These are phyloP conservation scores for Magnusiomyces sp. DNA, from an alignment of 1,139 yeast genomes.

Conservation along the genomic window DNA sequence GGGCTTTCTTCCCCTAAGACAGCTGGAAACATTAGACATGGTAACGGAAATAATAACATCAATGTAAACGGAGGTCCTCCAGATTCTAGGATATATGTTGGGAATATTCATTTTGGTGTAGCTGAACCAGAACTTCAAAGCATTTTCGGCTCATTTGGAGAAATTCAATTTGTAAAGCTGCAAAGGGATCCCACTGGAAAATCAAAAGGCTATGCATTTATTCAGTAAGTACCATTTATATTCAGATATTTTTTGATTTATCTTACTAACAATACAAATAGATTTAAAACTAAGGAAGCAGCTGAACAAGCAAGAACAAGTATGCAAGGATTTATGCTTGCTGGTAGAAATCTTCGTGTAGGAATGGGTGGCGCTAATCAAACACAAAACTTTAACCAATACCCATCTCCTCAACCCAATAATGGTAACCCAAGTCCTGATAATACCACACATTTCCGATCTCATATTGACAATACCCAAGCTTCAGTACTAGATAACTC, in stretches of 20 bases:
- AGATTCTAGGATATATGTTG: conserved; percentile 26
- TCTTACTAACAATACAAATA: conserved; percentile 13
- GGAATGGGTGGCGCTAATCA: conserved; percentile 26
- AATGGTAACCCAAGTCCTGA: too few species aligned
- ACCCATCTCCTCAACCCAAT: too few species aligned
- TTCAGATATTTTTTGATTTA: background rate
- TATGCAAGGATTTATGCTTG: conserved; percentile 31
- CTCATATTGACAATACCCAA: background rate
- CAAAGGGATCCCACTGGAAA: conserved; percentile 30
- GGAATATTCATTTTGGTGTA: conserved; percentile 29
- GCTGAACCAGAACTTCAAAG: conserved; percentile 29
- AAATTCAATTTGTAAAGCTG: conserved; percentile 26
- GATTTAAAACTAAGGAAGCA: conserved; percentile 17
- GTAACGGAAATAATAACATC: conserved; percentile 10
- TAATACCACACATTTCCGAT: too few species aligned
- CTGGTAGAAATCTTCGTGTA: conserved; percentile 30
- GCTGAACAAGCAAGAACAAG: conserved; percentile 29
- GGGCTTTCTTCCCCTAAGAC: background rate
- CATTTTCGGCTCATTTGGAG: conserved; percentile 31
- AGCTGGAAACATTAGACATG: background rate
- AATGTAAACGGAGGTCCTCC: conserved; percentile 17
- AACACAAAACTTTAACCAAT: too few species aligned
- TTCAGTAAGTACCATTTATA: conserved; percentile 21
- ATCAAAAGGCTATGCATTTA: conserved; percentile 32
- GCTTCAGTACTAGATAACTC: conserved; percentile 24